Percentiles rank a stretch among this genome's conserved stretches.
phyloP scores from a whole-genome alignment of 225 moss, liverwort and hornwort species.

The Pseudisothecium myosuroides region DNA sequence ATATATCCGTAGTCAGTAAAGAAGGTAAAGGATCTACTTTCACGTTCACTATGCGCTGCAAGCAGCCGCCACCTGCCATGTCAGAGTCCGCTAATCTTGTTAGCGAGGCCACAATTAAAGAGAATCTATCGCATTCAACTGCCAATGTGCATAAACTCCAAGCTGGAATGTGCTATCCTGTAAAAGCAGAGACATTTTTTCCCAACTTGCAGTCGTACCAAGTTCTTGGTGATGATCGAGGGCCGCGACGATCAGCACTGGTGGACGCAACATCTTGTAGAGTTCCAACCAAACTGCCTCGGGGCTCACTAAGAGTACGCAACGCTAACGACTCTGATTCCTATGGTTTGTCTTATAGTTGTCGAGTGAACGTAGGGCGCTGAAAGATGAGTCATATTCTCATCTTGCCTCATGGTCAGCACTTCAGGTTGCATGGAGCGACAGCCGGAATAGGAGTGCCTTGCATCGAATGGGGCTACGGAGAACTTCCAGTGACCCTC shows the following conservation, averaged over 20 bases:
- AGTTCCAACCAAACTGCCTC: slow-evolving; percentile 18
- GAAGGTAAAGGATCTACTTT: slow-evolving; percentile 40
- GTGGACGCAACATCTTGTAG: background rate
- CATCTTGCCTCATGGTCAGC: slow-evolving; percentile 31
- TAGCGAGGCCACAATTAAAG: slow-evolving; percentile 30
- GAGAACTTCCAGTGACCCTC: slow-evolving; percentile 40
- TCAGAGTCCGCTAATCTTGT: slow-evolving; percentile 6
- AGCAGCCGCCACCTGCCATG: background rate
- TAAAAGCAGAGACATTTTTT: slow-evolving; percentile 1
- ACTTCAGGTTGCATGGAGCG: slow-evolving; percentile 22
- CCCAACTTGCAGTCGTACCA: slow-evolving; percentile 7
- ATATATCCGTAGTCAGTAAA: slow-evolving; percentile 26
- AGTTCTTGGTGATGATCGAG: slow-evolving; percentile 16
- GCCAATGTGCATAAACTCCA: slow-evolving; percentile 45
- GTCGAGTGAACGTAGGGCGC: slow-evolving; percentile 1
- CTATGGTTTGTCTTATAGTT: background rate
- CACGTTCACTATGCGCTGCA: slow-evolving; percentile 45
- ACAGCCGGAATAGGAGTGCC: background rate
- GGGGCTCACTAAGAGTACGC: slow-evolving; percentile 22
- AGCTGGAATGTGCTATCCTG: slow-evolving; percentile 45
- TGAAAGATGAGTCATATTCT: slow-evolving; percentile 10
- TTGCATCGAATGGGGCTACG: slow-evolving; percentile 16
- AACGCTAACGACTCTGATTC: slow-evolving; percentile 2
- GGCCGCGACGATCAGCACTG: slow-evolving; percentile 3
- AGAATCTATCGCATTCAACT: slow-evolving; percentile 33